These are phyloP conservation scores for Pachysolen tannophilus DNA, from an alignment of 805 yeast species.

Conservation along the genomic window DNA sequence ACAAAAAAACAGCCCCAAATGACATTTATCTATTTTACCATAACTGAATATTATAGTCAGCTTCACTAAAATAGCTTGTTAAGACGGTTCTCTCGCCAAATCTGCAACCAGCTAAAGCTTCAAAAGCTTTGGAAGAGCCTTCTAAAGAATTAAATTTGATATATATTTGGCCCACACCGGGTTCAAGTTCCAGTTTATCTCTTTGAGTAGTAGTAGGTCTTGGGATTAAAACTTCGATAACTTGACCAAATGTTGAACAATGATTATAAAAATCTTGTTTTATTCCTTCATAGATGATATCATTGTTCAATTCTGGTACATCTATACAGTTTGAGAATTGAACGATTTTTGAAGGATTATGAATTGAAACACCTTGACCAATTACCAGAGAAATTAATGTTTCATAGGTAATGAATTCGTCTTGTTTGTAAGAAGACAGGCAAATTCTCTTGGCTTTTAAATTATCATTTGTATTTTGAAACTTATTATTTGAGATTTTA, in stretches of 20 bases:
- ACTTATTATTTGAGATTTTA: conserved; percentile 29
- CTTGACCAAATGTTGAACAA: conserved; percentile 42
- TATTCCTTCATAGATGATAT: conserved; percentile 37
- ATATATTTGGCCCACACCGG: conserved; percentile 68
- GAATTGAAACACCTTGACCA: conserved; percentile 12
- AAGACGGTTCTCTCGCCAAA: conserved; percentile 66
- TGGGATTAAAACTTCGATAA: conserved; percentile 52
- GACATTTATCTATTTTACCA: too few relatives aligned
- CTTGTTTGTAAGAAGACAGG: conserved; percentile 5
- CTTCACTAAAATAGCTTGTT: conserved; percentile 52
- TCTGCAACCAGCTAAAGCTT: conserved; percentile 51
- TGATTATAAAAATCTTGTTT: conserved; percentile 43
- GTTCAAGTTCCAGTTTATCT: too few relatives aligned
- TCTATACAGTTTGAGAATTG: conserved; percentile 61
- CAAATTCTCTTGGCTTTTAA: conserved; percentile 2
- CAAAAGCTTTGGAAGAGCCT: conserved; percentile 47
- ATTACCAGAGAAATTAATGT: conserved; percentile 13
- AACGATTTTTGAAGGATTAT: conserved; percentile 36
- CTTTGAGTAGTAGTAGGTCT: conserved; percentile 36
- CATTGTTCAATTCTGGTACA: conserved; percentile 53
- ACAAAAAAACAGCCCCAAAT: too few relatives aligned
- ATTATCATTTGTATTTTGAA: conserved; percentile 14
- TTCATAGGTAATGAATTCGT: conserved; percentile 4
- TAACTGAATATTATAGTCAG: conserved; percentile 42
- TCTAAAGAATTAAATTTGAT: conserved; percentile 51